Evolutionary conservation across 768 basidiomycete species (phyloP), one percentile per base, ranked within the genome.

Genomic region (Boletus vermiculosoides): DNA sequence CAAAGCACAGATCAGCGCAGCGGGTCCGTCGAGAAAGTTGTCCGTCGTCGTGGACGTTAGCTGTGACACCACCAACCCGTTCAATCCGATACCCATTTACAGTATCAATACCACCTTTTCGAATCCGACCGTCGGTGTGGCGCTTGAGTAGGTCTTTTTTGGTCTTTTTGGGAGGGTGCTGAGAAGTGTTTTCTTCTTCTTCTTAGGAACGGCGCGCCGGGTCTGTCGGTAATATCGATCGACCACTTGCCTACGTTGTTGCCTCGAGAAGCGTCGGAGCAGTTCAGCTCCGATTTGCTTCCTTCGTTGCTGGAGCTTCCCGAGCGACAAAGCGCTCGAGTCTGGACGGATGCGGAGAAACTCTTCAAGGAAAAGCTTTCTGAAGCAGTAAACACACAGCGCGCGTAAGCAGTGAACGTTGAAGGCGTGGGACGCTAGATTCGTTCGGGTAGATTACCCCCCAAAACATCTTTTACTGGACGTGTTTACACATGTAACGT

Each of bases 11-110:
- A 88, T 97, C 61, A 73, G 73, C n/a, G 78, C 79, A 22, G 91
- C 90, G 13, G 93, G 94, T 25, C 73, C 77, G 53, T 64, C 74
- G 18, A 80, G 97, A 57, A 78, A 80, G 55, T 74, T 99, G 57
- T 79, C 84, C 23, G 86, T 95, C 30, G 85, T 98, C 46, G 97
- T 98, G 25, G 97, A 99, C 65, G 97, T 99, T 65, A 96, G 93
- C 71, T 99, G 97, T 78, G 97, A 99, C 73, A 98, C 96, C 23
- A 98, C 94, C 52, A 99, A 99, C 73, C 95, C 97, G 16, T 89
- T 88, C 82, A 99, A 98, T 73, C 97, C 97, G 1, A 90, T 98
- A 63, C 97, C 97, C 10, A 88, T 99, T 58, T 99, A 99, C 76
- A 78, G 69, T 54, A 82, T 94, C 76, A 98, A 97, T 76, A 98